Evolutionary conservation across 805 yeast genomes (phyloP), one percentile per base, ranked within the genome.

Genomic region (Spencermartinsiella europaea): DNA sequence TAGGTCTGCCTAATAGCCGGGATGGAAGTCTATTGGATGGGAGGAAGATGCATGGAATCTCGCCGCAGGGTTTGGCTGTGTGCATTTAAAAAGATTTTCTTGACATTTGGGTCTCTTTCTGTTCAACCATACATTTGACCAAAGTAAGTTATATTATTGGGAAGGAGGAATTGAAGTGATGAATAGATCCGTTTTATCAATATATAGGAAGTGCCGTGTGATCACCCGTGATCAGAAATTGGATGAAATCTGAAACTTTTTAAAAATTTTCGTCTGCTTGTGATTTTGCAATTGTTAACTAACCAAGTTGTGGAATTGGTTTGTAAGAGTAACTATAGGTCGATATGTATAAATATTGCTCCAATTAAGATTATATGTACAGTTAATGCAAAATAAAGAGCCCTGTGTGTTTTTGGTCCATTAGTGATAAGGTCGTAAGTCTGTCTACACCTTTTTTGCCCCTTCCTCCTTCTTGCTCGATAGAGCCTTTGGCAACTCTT

Each of bases 151-250:
- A n/a, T n/a, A n/a, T n/a, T n/a, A n/a, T n/a, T n/a, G n/a, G n/a
- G n/a, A n/a, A n/a, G n/a, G n/a, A n/a, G n/a, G n/a, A n/a, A n/a
- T 10, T 34, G 34, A 41, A 36, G 50, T 53, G 57, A 53, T 53
- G 57, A 53, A 45, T 28, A 15, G 38, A 46, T 35, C 55, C 57
- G 47, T 37, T 17, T 40, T 39, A 27, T 33, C 42, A 52, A 35
- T 45, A 53, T 53, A 54, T 61, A 61, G 65, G 65, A 61, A 61
- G 65, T 59, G 65, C 65, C 65, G 65, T 46, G 60, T 61, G 65
- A 61, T 52, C 22, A 21, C 21, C 8, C 37, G n/a, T 41, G 42
- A 21, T 41, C 22, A 25, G 5, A 15, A 20, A 27, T 15, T 36
- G 10, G 31, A 22, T 39, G 28, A 27, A 4, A 19, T 17, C 15